Base-by-base conservation (phyloP, 108 stramenopile species). In the Mediolabrus comicus region DNA sequence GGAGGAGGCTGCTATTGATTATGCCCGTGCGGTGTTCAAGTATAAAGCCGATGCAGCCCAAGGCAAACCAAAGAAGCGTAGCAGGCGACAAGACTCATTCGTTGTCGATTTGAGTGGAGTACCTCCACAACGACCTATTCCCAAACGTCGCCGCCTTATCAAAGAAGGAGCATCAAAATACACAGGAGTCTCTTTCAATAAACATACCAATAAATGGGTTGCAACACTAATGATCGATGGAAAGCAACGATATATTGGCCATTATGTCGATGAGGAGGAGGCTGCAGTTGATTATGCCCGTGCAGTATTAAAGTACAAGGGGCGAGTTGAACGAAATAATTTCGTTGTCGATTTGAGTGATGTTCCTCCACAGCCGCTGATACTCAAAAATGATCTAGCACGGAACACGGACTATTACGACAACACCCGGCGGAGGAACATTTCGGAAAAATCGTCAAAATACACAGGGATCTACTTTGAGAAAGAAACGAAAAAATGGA, bases 311-410 rank as follows among this genome's bases (percentile, higher is more conserved):
- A 43, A 43, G 16, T 43, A 43, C 38, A 11, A n/a, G 98, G 98
- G 98, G 92, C 90, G 65, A 95, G 97, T 68, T 97, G 89, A 67
- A 96, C 98, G 19, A 98, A 98, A 78, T 99, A 99, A n/a, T n/a
- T n/a, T n/a, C n/a, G n/a, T n/a, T n/a, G n/a, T n/a, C n/a, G n/a
- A n/a, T n/a, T n/a, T n/a, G n/a, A n/a, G n/a, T n/a, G n/a, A n/a
- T n/a, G n/a, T n/a, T n/a, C n/a, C n/a, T n/a, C n/a, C n/a, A n/a
- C n/a, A n/a, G n/a, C n/a, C n/a, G n/a, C n/a, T n/a, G n/a, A n/a
- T n/a, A n/a, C n/a, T n/a, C n/a, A n/a, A n/a, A n/a, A n/a, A n/a
- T n/a, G n/a, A n/a, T n/a, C n/a, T n/a, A n/a, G n/a, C n/a, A n/a
- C n/a, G n/a, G n/a, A n/a, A 24, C 13, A 27, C 35, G 2, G 27